A percentile compares a stretch with the other conserved stretches of the same genome.
These are phyloP conservation scores for Diutina siamensis DNA, from an alignment of 1,139 yeast species.

Conservation along the genomic window DNA sequence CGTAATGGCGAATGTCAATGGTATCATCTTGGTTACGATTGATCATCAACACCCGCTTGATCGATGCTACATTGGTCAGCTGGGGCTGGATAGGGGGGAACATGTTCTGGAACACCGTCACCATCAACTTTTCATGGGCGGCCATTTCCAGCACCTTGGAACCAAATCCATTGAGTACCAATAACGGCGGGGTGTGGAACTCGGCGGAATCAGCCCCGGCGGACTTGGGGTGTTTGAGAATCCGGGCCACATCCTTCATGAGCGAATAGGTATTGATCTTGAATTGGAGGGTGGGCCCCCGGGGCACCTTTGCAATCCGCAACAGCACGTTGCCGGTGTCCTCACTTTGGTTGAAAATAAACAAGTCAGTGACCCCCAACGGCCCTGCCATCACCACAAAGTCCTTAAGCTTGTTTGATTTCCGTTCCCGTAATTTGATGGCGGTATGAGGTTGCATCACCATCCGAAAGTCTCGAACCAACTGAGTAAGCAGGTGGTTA, in stretches of 20 bases:
- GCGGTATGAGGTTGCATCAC: constrained; percentile 98
- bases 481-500: constrained; percentile 71
- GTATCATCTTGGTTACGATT: constrained; percentile 59
- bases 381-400: constrained; percentile 97
- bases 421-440: constrained; percentile 73
- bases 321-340: constrained; percentile 71
- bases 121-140: constrained; percentile 67
- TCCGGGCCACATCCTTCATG: constrained; percentile 66
- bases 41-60: constrained; percentile 77
- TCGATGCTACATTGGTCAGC: constrained; percentile 56
- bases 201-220: constrained; percentile 52
- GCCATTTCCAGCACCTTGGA: constrained; percentile 41
- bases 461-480: constrained; percentile 77
- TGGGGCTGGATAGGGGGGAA: constrained; percentile 91
- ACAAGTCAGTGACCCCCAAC: constrained; percentile 78
- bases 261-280: constrained; percentile 67
- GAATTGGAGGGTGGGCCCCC: constrained; percentile 91
- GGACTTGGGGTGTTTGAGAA: constrained; percentile 60
- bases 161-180: constrained; percentile 80
- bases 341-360: constrained; percentile 75
- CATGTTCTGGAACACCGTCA: constrained; percentile 90
- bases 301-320: constrained; percentile 77
- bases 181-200: constrained; percentile 69
- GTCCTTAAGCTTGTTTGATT: constrained; percentile 77
- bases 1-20: constrained; percentile 82